Percentiles rank a stretch among this genome's conserved stretches.
These are phyloP conservation scores for Metschnikowia aberdeeniae DNA, from an alignment of 805 yeast species.

Conservation along the genomic window DNA sequence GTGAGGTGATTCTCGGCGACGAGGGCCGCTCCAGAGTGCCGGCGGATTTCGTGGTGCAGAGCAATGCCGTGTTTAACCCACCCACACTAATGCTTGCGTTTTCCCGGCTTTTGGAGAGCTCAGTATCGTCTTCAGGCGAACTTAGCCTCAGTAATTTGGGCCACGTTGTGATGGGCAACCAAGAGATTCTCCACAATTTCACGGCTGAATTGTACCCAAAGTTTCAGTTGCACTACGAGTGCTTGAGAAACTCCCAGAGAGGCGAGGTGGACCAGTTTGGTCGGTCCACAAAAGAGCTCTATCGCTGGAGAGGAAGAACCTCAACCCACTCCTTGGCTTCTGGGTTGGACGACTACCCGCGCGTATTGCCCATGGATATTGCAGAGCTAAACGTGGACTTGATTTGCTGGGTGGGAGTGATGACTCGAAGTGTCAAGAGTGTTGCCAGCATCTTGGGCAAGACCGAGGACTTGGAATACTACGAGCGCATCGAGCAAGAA, in stretches of 20 bases:
- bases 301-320: slow-evolving; percentile 93
- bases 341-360: slow-evolving; percentile 94
- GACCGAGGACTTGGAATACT: slow-evolving; percentile 55
- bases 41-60: slow-evolving; percentile 73
- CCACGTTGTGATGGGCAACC: slow-evolving; percentile 51
- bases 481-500: slow-evolving; percentile 48
- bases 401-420: slow-evolving; percentile 88
- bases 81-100: slow-evolving; percentile 84
- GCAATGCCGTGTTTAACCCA: slow-evolving; percentile 89
- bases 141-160: slow-evolving; percentile 33
- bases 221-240: slow-evolving; percentile 69
- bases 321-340: slow-evolving; percentile 81
- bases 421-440: slow-evolving; percentile 76
- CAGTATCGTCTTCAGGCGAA: background rate
- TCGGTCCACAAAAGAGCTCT: slow-evolving; percentile 57
- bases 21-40: slow-evolving; percentile 92
- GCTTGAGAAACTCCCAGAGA: slow-evolving; percentile 78
- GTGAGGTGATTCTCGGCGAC: slow-evolving; percentile 90
- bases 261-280: slow-evolving; percentile 75
- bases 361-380: slow-evolving; percentile 73
- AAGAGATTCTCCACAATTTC: slow-evolving; percentile 55
- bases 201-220: slow-evolving; percentile 70
- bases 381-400: slow-evolving; percentile 91
- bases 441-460: slow-evolving; percentile 63
- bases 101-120: slow-evolving; percentile 46